Base-by-base conservation (phyloP, 768 basidiomycete genomes). In the Collybiopsis luxurians region DNA sequence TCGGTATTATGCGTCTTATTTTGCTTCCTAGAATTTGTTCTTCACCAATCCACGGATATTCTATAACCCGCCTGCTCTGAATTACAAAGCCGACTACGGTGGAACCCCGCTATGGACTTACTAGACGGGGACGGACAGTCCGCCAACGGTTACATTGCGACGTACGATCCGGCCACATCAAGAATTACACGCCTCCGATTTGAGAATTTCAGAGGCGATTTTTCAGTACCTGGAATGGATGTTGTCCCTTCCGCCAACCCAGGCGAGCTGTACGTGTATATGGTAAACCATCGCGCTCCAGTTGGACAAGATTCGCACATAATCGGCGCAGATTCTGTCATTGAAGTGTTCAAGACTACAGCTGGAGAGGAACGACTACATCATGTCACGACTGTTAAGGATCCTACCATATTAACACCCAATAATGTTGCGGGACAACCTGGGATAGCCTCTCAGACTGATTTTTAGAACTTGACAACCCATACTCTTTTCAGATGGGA, bases 281-380 rank as follows among this genome's bases (percentile, higher is more conserved):
- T 87, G n/a, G 73, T 90, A 60, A 90, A 90, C 65, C 88, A 90
- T 66, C 82, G 85, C 28, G 73, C 71, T 19, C 87, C 87, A 0
- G 55, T 67, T 17, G 73, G 68, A 12, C 61, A 67, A 13, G 65
- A 72, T 23, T 69, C 80, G 1, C 61, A 56, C 5, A 61, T 65
- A 13, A 74, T 79, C 4, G 90, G 89, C n/a, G 86, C 89, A 82
- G 84, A 90, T 65, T 88, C 87, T 1, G 79, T 75, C 52, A 71
- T 92, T 23, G 89, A 92, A 65, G 75, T 92, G 21, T 90, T 90
- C 66, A 79, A 77, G 62, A 85, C 82, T 1, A 68, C 60, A 0
- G 59, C 79, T 1, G 80, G 80, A 12, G 70, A 75, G 52, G 63
- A 68, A 23, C 71, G 64, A 1, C 61, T 89, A 48, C 73, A 67